Evolutionary conservation across 331 rosid genomes (phyloP).

Genomic region (Arachis monticola): DNA sequence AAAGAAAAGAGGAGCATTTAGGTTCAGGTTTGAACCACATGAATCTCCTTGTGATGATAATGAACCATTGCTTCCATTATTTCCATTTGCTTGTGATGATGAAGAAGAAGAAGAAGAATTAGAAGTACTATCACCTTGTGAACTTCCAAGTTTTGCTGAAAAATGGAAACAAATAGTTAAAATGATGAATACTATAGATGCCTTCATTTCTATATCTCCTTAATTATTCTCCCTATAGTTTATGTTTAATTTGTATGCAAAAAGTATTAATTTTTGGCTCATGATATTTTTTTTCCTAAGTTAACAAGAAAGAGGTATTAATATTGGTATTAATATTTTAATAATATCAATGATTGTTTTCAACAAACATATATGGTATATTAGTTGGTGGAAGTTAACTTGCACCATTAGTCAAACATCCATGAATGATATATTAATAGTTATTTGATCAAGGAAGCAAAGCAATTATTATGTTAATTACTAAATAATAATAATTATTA

Average conservation of each 20-base stretch:
- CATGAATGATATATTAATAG: neutral
- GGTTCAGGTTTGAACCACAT: constrained; percentile 58
- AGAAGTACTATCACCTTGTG: constrained; percentile 47
- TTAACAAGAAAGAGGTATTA: neutral
- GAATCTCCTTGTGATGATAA: constrained; percentile 53
- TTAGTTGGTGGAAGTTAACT: constrained; percentile 43
- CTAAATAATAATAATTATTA: no score
- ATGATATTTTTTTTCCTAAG: neutral
- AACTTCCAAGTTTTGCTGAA: constrained; percentile 54
- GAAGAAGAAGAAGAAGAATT: constrained; percentile 6
- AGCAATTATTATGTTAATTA: no score
- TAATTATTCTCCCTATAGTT: constrained; percentile 7
- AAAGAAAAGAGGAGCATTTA: constrained; percentile 51
- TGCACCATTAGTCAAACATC: constrained; percentile 39
- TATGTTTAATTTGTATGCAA: constrained; percentile 23
- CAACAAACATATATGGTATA: constrained; percentile 31
- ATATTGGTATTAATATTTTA: constrained; percentile 3
- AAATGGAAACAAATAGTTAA: constrained; percentile 46
- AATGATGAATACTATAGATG: constrained; percentile 29
- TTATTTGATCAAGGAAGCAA: neutral
- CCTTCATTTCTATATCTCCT: constrained; percentile 45
- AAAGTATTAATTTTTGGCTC: neutral
- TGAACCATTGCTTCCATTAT: neutral
- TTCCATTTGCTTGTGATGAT: constrained; percentile 38
- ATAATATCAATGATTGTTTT: constrained; percentile 16